Conservation (phyloP, 2,329 filamentous ascomycete species). For the Arthroderma sp. region DNA sequence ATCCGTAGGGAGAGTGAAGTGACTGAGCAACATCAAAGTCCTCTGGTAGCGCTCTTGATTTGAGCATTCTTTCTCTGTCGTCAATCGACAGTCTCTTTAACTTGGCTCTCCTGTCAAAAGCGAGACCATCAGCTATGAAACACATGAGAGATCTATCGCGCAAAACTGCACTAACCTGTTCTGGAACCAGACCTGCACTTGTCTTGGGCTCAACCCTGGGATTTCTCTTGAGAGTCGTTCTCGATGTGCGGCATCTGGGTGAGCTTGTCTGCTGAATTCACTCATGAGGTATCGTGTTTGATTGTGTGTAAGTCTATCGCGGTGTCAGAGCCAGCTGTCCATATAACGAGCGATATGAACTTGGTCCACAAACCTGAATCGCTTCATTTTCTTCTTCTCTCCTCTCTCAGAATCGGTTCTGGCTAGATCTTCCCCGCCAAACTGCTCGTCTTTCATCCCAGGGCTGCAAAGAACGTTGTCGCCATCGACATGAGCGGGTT, state of each 20-base stretch:
- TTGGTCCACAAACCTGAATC: slow-evolving; percentile 24
- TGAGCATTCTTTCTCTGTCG: slow-evolving; percentile 48
- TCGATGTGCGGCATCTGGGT: slow-evolving; percentile 81
- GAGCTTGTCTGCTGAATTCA: slow-evolving; percentile 87
- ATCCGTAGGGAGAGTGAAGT: slow-evolving; percentile 42
- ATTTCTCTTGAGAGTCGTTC: slow-evolving; percentile 82
- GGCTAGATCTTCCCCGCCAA: slow-evolving; percentile 17
- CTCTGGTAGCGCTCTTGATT: slow-evolving; percentile 46
- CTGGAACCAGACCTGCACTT: slow-evolving; percentile 98
- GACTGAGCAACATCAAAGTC: slow-evolving; percentile 49
- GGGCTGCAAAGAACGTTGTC: slow-evolving; percentile 9
- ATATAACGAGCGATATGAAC: neutral
- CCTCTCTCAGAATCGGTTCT: slow-evolving; percentile 16
- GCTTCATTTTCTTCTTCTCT: slow-evolving; percentile 33
- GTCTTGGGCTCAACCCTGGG: slow-evolving; percentile 75
- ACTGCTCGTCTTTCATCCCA: slow-evolving; percentile 11
- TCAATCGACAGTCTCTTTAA: slow-evolving; percentile 48
- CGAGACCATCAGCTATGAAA: neutral
- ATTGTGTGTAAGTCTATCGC: slow-evolving; percentile 71
- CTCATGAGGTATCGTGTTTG: slow-evolving; percentile 97
- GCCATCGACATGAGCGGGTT: slow-evolving; percentile 1
- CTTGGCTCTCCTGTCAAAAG: slow-evolving; percentile 41
- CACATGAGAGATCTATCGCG: slow-evolving; percentile 7
- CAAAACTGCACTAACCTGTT: slow-evolving; percentile 56
- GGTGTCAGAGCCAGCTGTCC: neutral